Percentiles rank a stretch among this genome's conserved stretches.
These are phyloP conservation scores for Termitomyces sp. DNA, from an alignment of 768 basidiomycete species.

Conservation along the genomic window DNA sequence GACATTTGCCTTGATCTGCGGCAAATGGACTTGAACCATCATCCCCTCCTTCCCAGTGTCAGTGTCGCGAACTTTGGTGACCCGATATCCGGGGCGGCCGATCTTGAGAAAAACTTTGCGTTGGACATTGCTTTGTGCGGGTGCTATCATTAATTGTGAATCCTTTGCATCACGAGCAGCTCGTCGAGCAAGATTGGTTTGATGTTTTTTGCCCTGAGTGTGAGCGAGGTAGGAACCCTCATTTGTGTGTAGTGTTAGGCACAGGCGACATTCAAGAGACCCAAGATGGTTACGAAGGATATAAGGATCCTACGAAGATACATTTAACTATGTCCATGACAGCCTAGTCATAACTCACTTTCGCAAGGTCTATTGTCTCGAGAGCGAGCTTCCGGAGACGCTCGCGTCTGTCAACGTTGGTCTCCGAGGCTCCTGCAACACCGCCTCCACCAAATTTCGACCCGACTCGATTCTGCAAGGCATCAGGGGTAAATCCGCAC, in stretches of 20 bases:
- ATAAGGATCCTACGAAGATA: conserved; percentile 77
- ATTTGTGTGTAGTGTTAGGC: conserved; percentile 97
- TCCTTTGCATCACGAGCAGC: conserved; percentile 98
- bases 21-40: conserved; percentile 95
- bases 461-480: conserved; percentile 83
- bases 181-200: conserved; percentile 94
- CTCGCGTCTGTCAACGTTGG: conserved; percentile 92
- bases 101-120: conserved; percentile 97
- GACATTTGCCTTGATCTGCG: conserved; percentile 86
- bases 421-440: conserved; percentile 92
- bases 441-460: conserved; percentile 96
- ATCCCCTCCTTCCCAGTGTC: conserved; percentile 92
- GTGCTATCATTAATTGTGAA: conserved; percentile 83
- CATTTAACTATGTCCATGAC: conserved; percentile 8
- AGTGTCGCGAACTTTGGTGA: conserved; percentile 92
- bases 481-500: conserved; percentile 10
- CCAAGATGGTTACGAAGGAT: conserved; percentile 98
- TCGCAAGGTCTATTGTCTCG: conserved; percentile 97
- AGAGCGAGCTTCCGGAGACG: conserved; percentile 91
- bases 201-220: conserved; percentile 99
- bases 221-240: conserved; percentile 99
- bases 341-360: conserved; percentile 43
- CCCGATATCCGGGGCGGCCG: conserved; percentile 90
- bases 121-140: conserved; percentile 71
- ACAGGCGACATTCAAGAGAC: conserved; percentile 96